Evolutionary conservation across 257 asterid genomes (phyloP), one percentile per base, ranked within the genome.

Genomic region (Gardenia jasminoides): DNA sequence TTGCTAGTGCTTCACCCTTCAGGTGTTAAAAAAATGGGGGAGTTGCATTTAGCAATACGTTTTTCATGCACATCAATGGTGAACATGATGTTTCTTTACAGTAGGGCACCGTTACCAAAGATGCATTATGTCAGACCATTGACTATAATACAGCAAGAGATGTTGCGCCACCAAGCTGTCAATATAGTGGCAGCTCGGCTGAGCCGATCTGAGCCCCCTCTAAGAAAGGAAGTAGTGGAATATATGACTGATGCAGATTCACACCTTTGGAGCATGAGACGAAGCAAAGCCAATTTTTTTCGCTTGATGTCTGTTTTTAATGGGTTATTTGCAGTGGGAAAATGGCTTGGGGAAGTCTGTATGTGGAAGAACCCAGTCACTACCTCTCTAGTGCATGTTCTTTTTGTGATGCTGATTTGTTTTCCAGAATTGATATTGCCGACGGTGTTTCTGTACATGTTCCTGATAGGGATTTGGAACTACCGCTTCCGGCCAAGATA

Each of bases 261-360:
- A 9, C 99, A 94, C 76, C 91, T 94, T 33, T 94, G 98, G 97
- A 94, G 98, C 92, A 91, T 94, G 98, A 88, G 99, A 84, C 89
- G 95, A 10, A 94, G 99, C 88, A 94, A 93, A 83, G 97, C 98
- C 0, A 94, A 90, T 80, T 93, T 93, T 85, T 89, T 85, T 91
- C 82, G 99, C 77, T 80, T 94, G 62, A 84, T 89, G 85, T 86
- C 91, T 0, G 92, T 91, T 79, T 89, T 91, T 68, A 80, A 72
- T 59, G 95, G 98, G 19, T 31, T 89, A 19, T 73, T 86, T 39
- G 83, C 95, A 1, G 88, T 82, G 2, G 85, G 90, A 80, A 92
- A 86, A 83, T 94, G 99, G 99, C 88, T 89, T 22, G 83, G 81
- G n/a, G 97, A 90, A 75, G 98, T 94, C 6, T 87, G 95, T 80